These are phyloP conservation scores for Nymphaea thermarum DNA, from an alignment of 164 flowering plant genomes.

Conservation along the genomic window DNA sequence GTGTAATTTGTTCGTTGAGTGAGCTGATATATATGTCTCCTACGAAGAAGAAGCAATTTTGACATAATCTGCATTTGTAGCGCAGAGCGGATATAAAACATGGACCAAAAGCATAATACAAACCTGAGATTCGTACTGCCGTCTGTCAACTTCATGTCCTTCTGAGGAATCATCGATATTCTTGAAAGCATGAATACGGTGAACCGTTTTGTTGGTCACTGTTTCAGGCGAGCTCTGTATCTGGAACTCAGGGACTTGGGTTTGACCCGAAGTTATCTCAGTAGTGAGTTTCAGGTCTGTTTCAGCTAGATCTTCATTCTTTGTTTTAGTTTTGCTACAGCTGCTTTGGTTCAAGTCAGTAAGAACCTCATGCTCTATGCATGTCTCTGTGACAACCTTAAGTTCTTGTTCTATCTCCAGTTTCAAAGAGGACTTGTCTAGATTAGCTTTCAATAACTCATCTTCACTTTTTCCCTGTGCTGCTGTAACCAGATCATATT, in stretches of 20 bases:
- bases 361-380: slow-evolving; percentile 56
- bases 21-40: too few species aligned
- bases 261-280: slow-evolving; percentile 40
- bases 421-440: slow-evolving; percentile 1
- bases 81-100: too few species aligned
- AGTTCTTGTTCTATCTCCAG: slow-evolving; percentile 60
- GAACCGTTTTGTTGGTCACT: slow-evolving; percentile 43
- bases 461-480: too few species aligned
- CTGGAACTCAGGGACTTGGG: slow-evolving; percentile 41
- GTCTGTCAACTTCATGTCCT: slow-evolving; percentile 39
- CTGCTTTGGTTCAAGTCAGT: slow-evolving; percentile 35
- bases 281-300: slow-evolving; percentile 53
- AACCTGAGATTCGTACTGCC: slow-evolving; percentile 63
- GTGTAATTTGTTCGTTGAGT: too few species aligned
- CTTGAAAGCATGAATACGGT: slow-evolving; percentile 38
- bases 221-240: slow-evolving; percentile 19
- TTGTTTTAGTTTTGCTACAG: slow-evolving; percentile 28
- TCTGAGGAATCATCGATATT: slow-evolving; percentile 48
- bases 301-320: slow-evolving; percentile 49
- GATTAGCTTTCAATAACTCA: too few species aligned
- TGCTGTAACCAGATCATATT: slow-evolving; percentile 15
- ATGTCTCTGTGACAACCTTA: slow-evolving; percentile 29
- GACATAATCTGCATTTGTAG: too few species aligned
- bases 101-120: background rate
- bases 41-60: background rate